Base-by-base conservation (phyloP, 2,329 filamentous ascomycete genomes). In the Leptographium flavum region DNA sequence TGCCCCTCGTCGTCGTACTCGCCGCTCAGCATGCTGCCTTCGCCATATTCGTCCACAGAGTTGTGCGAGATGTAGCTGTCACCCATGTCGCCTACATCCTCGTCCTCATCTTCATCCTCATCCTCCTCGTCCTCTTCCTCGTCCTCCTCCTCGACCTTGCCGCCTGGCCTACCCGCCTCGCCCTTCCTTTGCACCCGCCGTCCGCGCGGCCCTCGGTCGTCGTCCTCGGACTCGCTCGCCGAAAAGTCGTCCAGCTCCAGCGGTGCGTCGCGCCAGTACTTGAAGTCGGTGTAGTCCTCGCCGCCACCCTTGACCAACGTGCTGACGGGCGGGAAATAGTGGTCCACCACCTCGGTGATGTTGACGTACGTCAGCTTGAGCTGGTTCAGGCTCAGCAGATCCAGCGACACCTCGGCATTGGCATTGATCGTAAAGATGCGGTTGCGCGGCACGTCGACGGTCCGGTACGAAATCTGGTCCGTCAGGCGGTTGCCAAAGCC, bases 391-490 rank as follows among this genome's bases (percentile, higher is more conserved):
- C 80, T 90, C 37, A 96, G 68, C 38, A 98, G 69, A 59, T 96
- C 90, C 21, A 98, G 69, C 25, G 83, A 90, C 27, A 98, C 88
- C 62, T 98, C 92, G 1, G 90, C 88, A 58, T 96, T 94, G 45
- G 86, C 92, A 63, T 98, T 98, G 70, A 98, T 98, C 15, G 92
- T 60, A 63, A 98, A 98, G 54, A 98, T 98, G 44, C 92, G 77
- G 22, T 83, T 93, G 43, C 84, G 82, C 0, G 92, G 92, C 35
- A 98, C 94, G 59, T 94, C 93, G 45, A 98, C 92, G 5, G 85
- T 92, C 49, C 92, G 83, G 60, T 98, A 98, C 43, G 86, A 94
- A 48, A 98, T 77, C 45, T 94, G 92, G 60, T 98, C 93, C 1
- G 93, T 98, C 46, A 98, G 73, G 46, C 92, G 80, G 61, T 98